phyloP scores from a whole-genome alignment of 1,284 basidiomycete genomes.

The Gymnopus androsaceus region DNA sequence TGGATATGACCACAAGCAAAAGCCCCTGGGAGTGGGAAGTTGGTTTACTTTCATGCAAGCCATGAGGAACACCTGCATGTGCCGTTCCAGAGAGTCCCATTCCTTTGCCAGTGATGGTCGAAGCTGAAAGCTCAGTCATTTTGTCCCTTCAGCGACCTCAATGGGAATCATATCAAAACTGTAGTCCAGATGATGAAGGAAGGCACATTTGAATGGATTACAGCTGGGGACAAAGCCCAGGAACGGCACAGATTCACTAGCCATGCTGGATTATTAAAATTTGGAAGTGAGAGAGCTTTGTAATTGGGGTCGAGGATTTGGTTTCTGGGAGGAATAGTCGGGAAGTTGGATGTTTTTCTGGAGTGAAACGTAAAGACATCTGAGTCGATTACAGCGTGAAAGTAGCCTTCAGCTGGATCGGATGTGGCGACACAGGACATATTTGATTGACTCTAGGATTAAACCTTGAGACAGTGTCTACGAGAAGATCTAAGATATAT shows the following conservation, averaged over 20 bases:
- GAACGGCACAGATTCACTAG: background rate
- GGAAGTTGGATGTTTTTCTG: background rate
- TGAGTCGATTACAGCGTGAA: background rate
- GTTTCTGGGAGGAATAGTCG: background rate
- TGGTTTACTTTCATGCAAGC: background rate
- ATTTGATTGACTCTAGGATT: too few species aligned
- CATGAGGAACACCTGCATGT: background rate
- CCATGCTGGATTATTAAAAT: background rate
- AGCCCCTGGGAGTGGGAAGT: background rate
- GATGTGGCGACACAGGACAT: too few species aligned
- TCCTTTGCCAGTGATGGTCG: background rate
- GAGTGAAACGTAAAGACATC: background rate
- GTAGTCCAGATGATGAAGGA: background rate
- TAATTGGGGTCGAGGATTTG: background rate
- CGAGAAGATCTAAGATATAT: too few species aligned
- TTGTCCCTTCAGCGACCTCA: background rate
- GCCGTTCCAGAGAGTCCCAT: background rate
- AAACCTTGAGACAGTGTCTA: too few species aligned
- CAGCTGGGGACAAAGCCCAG: background rate
- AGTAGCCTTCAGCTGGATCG: background rate
- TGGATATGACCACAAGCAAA: background rate
- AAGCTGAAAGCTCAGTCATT: background rate
- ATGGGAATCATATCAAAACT: background rate
- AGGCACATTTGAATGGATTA: conserved; percentile 1
- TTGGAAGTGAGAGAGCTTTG: background rate